Conservation (phyloP, 345 rosid species). For the Eucalyptus shirleyi region DNA sequence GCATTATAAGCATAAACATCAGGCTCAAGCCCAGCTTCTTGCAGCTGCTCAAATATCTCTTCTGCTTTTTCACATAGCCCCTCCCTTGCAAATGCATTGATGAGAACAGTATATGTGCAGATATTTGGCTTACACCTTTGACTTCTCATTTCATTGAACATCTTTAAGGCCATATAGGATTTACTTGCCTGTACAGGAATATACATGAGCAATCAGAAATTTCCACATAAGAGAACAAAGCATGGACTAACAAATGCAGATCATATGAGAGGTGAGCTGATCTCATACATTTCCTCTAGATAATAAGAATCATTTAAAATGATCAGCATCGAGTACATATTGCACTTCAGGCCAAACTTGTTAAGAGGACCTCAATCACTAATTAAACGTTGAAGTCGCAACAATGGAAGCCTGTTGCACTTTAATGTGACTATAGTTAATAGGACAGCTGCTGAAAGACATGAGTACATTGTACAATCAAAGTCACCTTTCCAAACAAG, state of each 20-base stretch:
- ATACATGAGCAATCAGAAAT: not conserved
- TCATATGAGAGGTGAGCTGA: not conserved
- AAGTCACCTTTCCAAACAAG: conserved; percentile 72
- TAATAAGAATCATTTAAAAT: not conserved
- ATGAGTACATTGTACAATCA: not conserved
- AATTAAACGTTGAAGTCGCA: not conserved
- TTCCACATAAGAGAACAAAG: not conserved
- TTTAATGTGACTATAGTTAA: not conserved
- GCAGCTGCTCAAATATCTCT: conserved; percentile 88
- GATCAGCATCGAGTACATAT: not conserved
- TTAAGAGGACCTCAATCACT: not conserved
- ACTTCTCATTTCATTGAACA: conserved; percentile 79
- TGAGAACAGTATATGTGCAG: conserved; percentile 74
- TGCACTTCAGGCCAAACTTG: not conserved
- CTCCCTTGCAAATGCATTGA: conserved; percentile 94
- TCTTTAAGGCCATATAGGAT: conserved; percentile 68
- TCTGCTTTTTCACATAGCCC: conserved; percentile 95
- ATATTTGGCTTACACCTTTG: conserved; percentile 74
- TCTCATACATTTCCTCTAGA: not conserved
- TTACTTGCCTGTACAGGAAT: conserved; percentile 48
- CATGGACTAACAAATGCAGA: not conserved
- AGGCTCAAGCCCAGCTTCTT: conserved; percentile 76
- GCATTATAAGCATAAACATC: conserved; percentile 91
- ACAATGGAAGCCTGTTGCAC: not conserved
- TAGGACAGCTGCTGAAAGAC: not conserved